Percentiles rank a stretch among this genome's conserved stretches.
These are phyloP conservation scores for Hibiscus trionum DNA, from an alignment of 345 rosid genomes.

Conservation along the genomic window DNA sequence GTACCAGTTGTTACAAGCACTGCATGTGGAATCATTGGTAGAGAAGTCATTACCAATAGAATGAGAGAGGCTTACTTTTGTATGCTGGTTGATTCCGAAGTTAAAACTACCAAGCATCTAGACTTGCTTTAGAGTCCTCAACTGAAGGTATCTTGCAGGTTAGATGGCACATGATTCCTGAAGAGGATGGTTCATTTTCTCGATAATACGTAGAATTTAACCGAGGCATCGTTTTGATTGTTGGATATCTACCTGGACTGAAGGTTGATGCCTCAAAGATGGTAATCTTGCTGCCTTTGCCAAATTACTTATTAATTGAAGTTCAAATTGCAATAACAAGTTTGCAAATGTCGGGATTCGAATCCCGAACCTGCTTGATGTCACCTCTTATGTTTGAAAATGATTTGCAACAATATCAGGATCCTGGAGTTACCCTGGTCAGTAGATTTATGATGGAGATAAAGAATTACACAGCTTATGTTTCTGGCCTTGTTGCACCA, in stretches of 20 bases:
- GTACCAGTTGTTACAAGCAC: constrained; percentile 32
- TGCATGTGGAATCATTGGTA: constrained; percentile 46
- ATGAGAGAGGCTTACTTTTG: constrained; percentile 45
- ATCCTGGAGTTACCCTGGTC: constrained; percentile 11
- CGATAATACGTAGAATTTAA: not conserved
- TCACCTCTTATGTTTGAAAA: no score
- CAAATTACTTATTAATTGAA: not conserved
- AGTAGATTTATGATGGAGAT: constrained; percentile 33
- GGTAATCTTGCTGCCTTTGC: constrained; percentile 15
- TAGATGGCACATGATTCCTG: not conserved
- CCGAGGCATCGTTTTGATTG: constrained; percentile 33
- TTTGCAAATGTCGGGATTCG: no score
- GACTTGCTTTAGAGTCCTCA: not conserved
- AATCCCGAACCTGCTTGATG: no score
- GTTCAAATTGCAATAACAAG: not conserved
- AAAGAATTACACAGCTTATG: constrained; percentile 15
- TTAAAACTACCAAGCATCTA: not conserved
- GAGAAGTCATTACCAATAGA: constrained; percentile 30
- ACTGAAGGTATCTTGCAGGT: not conserved
- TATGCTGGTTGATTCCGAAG: not conserved
- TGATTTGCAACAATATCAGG: constrained; percentile 9
- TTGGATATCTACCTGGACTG: constrained; percentile 45
- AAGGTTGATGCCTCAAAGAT: constrained; percentile 17
- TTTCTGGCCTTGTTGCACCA: constrained; percentile 23
- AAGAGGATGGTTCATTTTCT: not conserved